Evolutionary conservation across 73 alveolate genomes (phyloP).

Genomic region (Halteria grandinella): DNA sequence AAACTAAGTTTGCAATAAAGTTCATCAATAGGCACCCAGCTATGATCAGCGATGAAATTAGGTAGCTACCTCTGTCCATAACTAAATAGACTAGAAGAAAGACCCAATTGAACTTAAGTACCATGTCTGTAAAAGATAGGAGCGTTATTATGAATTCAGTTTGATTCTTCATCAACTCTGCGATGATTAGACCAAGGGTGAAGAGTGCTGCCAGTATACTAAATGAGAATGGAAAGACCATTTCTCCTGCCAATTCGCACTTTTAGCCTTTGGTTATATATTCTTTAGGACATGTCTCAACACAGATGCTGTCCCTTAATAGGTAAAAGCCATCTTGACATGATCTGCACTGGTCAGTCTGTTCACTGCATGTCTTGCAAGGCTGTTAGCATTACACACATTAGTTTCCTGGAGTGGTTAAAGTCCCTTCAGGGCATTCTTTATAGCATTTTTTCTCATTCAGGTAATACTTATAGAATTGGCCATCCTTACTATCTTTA

Average conservation of each 20-base stretch:
- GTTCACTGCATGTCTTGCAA: conserved; percentile 10
- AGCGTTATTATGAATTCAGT: conserved; percentile 14
- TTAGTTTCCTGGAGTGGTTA: conserved; percentile 4
- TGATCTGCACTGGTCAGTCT: conserved; percentile 18
- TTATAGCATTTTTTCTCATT: not conserved
- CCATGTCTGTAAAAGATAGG: conserved; percentile 17
- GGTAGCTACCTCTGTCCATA: not conserved
- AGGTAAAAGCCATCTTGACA: conserved; percentile 10
- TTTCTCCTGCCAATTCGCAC: conserved; percentile 31
- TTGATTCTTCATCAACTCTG: conserved; percentile 29
- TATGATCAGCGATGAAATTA: not conserved
- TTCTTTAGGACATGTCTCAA: conserved; percentile 4
- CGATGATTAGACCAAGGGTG: conserved; percentile 7
- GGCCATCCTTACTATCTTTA: not conserved
- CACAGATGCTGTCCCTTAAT: conserved; percentile 7
- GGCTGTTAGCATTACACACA: conserved; percentile 16
- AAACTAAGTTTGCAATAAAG: not conserved
- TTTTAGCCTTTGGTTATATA: not conserved
- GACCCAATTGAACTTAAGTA: conserved; percentile 25
- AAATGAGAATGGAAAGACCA: conserved; percentile 38
- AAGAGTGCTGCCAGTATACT: conserved; percentile 22
- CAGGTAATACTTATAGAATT: conserved; percentile 12
- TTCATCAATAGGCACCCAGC: not conserved
- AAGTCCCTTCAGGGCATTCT: conserved; percentile 25
- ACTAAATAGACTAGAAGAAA: conserved; percentile 12